These are phyloP conservation scores for Mucor plumbeus DNA, from an alignment of 371 early-diverging fungal genomes.

Conservation along the genomic window DNA sequence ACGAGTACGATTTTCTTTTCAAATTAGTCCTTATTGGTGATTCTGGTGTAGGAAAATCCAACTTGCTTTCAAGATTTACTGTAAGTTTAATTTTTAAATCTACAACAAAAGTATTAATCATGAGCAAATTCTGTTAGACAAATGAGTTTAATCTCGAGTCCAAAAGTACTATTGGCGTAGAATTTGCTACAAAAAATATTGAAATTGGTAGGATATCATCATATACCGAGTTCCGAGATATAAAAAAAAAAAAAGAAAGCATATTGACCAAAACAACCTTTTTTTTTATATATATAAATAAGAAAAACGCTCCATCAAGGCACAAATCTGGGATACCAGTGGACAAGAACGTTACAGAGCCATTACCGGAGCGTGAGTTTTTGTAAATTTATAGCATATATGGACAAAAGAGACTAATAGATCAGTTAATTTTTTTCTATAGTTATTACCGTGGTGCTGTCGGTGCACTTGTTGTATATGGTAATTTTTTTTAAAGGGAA, in stretches of 20 bases:
- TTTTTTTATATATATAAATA: conserved; percentile 45
- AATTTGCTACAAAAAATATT: conserved; percentile 59
- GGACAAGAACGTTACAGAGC: conserved; percentile 85
- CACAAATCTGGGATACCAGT: conserved; percentile 94
- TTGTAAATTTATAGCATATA: neutral
- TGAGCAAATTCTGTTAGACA: conserved; percentile 43
- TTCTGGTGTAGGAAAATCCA: conserved; percentile 56
- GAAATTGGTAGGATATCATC: conserved; percentile 57
- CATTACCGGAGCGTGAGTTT: conserved; percentile 69
- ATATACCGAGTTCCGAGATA: no score
- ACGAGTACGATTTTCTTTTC: conserved; percentile 57
- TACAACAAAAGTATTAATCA: neutral
- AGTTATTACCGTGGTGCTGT: conserved; percentile 56
- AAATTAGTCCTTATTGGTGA: conserved; percentile 57
- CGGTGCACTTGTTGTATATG: conserved; percentile 52
- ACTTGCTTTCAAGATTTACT: conserved; percentile 51
- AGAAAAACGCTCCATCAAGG: conserved; percentile 62
- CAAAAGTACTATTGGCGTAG: conserved; percentile 96
- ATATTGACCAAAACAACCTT: neutral
- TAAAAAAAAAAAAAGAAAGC: no score
- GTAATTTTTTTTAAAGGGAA: conserved; percentile 27
- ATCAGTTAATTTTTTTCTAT: neutral
- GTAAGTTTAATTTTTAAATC: conserved; percentile 14
- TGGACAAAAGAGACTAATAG: neutral
- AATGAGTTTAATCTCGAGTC: conserved; percentile 98